Evolutionary conservation across 306 rosid genomes (phyloP).

Genomic region (Vigna mungo): DNA sequence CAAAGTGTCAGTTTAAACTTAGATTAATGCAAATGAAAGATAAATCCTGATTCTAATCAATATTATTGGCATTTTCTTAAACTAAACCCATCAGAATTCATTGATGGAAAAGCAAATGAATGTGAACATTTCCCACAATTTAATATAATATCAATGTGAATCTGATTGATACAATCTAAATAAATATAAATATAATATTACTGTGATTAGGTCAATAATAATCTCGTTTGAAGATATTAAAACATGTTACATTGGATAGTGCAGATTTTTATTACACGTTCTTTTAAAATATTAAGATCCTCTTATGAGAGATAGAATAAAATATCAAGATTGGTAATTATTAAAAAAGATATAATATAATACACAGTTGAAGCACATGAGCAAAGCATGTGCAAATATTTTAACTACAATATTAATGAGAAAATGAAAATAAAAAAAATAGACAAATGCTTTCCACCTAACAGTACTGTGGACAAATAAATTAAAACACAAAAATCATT

Average conservation of each 20-base stretch:
- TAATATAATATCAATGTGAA: too few species aligned
- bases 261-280: neutral
- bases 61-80: constrained; percentile 74
- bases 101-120: constrained; percentile 93
- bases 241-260: neutral
- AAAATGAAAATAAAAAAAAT: neutral
- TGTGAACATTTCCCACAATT: constrained; percentile 77
- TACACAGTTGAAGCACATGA: neutral
- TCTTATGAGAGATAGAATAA: too few species aligned
- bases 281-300: too few species aligned
- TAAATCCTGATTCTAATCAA: constrained; percentile 92
- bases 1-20: neutral
- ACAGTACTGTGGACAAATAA: neutral
- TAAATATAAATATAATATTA: too few species aligned
- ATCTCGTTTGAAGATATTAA: neutral
- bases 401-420: neutral
- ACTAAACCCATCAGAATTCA: constrained; percentile 94
- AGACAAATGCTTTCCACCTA: neutral
- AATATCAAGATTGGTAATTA: too few species aligned
- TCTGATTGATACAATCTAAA: too few species aligned
- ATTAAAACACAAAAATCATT: neutral
- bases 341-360: too few species aligned
- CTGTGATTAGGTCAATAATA: too few species aligned
- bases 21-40: constrained; percentile 45
- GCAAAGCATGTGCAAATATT: neutral